A percentile compares a stretch with the other conserved stretches of the same genome.
Evolutionary conservation across 345 rosid species (phyloP).

Genomic region (Erysimum cheiranthoides): DNA sequence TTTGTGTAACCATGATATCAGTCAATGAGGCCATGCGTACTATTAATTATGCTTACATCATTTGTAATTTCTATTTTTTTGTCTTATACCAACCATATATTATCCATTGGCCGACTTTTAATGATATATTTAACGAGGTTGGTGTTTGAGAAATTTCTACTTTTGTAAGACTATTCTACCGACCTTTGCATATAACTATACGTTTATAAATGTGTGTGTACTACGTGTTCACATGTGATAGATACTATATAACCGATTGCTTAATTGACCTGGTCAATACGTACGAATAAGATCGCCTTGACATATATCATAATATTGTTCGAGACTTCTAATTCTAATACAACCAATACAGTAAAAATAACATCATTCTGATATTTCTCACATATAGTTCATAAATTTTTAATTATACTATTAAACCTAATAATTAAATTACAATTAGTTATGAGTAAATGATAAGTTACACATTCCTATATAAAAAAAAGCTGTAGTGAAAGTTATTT

Average conservation of each 20-base stretch:
- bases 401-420: not conserved
- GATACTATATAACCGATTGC: slow-evolving; percentile 31
- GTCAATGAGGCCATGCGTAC: not conserved
- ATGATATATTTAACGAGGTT: slow-evolving; percentile 2
- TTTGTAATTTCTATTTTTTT: slow-evolving; percentile 8
- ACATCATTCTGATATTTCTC: not conserved
- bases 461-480: too few relatives aligned
- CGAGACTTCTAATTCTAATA: not conserved
- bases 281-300: not conserved
- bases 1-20: slow-evolving; percentile 9
- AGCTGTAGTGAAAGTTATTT: not conserved
- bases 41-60: slow-evolving; percentile 11
- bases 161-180: slow-evolving; percentile 35
- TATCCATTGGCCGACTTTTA: not conserved
- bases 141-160: slow-evolving; percentile 25
- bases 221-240: slow-evolving; percentile 37
- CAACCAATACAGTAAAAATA: not conserved
- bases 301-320: not conserved
- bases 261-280: slow-evolving; percentile 36
- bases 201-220: slow-evolving; percentile 14
- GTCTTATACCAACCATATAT: slow-evolving; percentile 7
- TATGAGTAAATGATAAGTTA: not conserved
- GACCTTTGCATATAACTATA: slow-evolving; percentile 4
- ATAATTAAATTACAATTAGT: not conserved
- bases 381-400: not conserved